These are phyloP conservation scores for Talaromyces sp. DNA, from an alignment of 2,329 filamentous ascomycete species.

Conservation along the genomic window DNA sequence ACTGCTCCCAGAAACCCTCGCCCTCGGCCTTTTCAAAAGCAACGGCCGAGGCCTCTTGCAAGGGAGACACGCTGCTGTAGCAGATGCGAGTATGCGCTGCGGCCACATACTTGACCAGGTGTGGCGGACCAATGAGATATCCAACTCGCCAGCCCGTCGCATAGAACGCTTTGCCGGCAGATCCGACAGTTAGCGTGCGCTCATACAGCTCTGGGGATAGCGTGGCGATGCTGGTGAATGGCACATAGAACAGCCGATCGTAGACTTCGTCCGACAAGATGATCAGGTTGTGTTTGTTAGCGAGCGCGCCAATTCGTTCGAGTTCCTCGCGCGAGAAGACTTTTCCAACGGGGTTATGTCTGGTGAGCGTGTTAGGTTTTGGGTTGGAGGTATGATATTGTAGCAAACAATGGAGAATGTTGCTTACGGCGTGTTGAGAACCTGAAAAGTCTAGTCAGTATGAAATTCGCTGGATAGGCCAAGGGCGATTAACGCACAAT, in stretches of 20 bases:
- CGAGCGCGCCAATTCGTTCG: conserved; percentile 76
- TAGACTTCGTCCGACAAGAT: conserved; percentile 93
- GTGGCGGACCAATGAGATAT: conserved; percentile 84
- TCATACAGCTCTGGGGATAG: conserved; percentile 83
- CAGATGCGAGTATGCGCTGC: conserved; percentile 95
- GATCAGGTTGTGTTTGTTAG: conserved; percentile 87
- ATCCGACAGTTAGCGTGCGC: conserved; percentile 88
- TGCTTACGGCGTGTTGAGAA: conserved; percentile 47
- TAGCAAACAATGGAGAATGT: background rate
- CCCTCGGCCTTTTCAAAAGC: conserved; percentile 87
- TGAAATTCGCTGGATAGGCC: conserved; percentile 6
- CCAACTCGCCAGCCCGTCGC: conserved; percentile 95
- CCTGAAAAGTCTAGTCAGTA: conserved; percentile 21
- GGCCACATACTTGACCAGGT: conserved; percentile 85
- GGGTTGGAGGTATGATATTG: background rate
- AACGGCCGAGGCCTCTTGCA: conserved; percentile 90
- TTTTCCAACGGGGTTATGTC: conserved; percentile 93
- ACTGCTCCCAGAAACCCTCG: conserved; percentile 80
- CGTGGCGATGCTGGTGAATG: conserved; percentile 88
- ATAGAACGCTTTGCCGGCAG: conserved; percentile 97
- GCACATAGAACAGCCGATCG: conserved; percentile 89
- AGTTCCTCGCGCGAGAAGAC: conserved; percentile 84
- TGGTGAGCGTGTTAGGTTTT: conserved; percentile 10
- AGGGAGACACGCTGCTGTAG: conserved; percentile 85
- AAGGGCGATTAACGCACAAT: conserved; percentile 57